Conservation (phyloP, 2,329 filamentous ascomycete genomes). For the Sclerotinia glacialis region DNA sequence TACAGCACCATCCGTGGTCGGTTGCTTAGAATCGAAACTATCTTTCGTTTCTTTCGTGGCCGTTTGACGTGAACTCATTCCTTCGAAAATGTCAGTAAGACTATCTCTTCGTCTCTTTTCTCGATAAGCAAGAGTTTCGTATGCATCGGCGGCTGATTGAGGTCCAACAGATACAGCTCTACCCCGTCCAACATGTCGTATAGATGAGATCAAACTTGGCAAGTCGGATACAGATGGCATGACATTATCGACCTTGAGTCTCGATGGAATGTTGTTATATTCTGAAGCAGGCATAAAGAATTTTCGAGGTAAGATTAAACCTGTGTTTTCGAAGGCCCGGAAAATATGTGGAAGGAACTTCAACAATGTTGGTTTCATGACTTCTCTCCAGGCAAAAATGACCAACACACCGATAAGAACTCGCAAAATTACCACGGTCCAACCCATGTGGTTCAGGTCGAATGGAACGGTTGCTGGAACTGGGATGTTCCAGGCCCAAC, state of each 20-base stretch:
- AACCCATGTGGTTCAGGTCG: constrained; percentile 63
- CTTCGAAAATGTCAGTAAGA: constrained; percentile 35
- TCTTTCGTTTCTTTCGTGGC: constrained; percentile 22
- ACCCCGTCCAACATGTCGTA: constrained; percentile 73
- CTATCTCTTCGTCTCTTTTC: constrained; percentile 66
- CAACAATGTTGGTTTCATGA: constrained; percentile 81
- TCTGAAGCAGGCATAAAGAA: constrained; percentile 90
- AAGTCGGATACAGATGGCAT: constrained; percentile 88
- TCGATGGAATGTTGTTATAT: constrained; percentile 77
- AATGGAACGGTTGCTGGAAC: constrained; percentile 61
- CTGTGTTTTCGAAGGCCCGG: constrained; percentile 75
- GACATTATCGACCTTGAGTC: constrained; percentile 78
- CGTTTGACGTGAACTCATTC: constrained; percentile 26
- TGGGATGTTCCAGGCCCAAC: constrained; percentile 50
- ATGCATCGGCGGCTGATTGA: constrained; percentile 93
- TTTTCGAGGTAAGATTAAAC: constrained; percentile 76
- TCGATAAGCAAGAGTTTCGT: constrained; percentile 89
- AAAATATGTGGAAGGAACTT: constrained; percentile 80
- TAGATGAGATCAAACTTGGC: constrained; percentile 74
- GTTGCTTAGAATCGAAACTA: constrained; percentile 21
- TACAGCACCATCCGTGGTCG: constrained; percentile 31
- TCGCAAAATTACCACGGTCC: constrained; percentile 60
- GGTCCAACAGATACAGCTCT: constrained; percentile 87
- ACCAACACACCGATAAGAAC: constrained; percentile 76
- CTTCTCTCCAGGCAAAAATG: constrained; percentile 86